Conservation (phyloP, 352 stramenopile genomes). For the Achlya hypogyna region DNA sequence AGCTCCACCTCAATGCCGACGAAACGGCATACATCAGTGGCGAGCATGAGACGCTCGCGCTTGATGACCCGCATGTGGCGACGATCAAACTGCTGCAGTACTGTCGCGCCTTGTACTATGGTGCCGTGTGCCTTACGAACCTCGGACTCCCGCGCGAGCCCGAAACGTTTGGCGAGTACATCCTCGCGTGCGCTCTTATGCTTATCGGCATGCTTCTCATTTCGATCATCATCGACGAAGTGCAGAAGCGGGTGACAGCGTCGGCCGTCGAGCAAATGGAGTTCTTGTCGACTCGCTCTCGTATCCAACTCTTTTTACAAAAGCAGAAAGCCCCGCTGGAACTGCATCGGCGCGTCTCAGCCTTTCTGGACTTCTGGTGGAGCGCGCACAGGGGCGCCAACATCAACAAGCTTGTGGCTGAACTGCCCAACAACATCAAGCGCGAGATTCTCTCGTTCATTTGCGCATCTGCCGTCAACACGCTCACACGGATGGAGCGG, state of each 20-base stretch:
- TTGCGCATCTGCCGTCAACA: slow-evolving; percentile 47
- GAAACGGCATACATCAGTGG: neutral
- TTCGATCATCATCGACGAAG: slow-evolving; percentile 59
- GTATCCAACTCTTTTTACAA: slow-evolving; percentile 59
- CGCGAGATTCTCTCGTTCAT: slow-evolving; percentile 51
- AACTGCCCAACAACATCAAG: slow-evolving; percentile 52
- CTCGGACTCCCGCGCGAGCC: slow-evolving; percentile 33
- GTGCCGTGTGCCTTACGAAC: slow-evolving; percentile 17
- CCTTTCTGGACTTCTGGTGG: slow-evolving; percentile 72
- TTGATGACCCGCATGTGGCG: slow-evolving; percentile 4
- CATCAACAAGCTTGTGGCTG: slow-evolving; percentile 43
- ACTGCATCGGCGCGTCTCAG: slow-evolving; percentile 55
- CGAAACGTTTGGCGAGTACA: slow-evolving; percentile 39
- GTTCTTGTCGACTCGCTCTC: slow-evolving; percentile 45
- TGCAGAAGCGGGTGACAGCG: slow-evolving; percentile 66
- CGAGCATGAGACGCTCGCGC: neutral
- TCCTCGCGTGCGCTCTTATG: slow-evolving; percentile 49
- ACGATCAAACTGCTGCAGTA: neutral
- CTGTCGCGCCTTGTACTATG: slow-evolving; percentile 5
- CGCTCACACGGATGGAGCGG: slow-evolving; percentile 37
- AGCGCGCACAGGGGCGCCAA: slow-evolving; percentile 51
- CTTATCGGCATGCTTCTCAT: slow-evolving; percentile 67
- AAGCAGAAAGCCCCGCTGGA: slow-evolving; percentile 44
- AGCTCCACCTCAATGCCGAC: neutral
- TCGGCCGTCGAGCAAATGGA: slow-evolving; percentile 67